phyloP scores from a whole-genome alignment of 2,329 filamentous ascomycete species.

The Fusarium neocosmosporiellum region DNA sequence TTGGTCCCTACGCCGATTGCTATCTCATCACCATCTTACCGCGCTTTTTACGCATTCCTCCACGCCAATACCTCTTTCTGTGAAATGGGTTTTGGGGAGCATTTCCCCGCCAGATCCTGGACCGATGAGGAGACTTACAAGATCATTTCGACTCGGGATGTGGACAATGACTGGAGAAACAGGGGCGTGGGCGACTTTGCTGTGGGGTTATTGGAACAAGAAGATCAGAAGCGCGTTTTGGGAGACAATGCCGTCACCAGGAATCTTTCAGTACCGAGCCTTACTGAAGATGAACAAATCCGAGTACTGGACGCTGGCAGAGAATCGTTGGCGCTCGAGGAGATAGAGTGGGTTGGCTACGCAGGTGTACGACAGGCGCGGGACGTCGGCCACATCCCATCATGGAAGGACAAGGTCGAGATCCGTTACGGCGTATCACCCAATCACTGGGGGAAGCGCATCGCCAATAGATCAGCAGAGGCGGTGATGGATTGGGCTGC shows the following conservation, averaged over 20 bases:
- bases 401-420: constrained; percentile 35
- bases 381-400: constrained; percentile 2
- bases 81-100: not conserved
- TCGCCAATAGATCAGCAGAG: constrained; percentile 23
- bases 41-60: not conserved
- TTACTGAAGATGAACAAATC: not conserved
- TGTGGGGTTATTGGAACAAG: constrained; percentile 9
- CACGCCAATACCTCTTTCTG: not conserved
- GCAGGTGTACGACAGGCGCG: constrained; percentile 23
- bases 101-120: not conserved
- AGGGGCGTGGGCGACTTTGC: constrained; percentile 36
- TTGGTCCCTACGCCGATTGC: constrained; percentile 30
- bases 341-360: constrained; percentile 31
- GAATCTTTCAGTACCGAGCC: not conserved
- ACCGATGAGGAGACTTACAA: constrained; percentile 14
- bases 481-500: constrained; percentile 31
- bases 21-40: constrained; percentile 10
- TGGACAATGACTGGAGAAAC: constrained; percentile 13
- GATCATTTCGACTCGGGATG: constrained; percentile 13
- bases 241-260: not conserved
- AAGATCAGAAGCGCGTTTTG: not conserved
- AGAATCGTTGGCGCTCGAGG: not conserved
- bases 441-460: constrained; percentile 21
- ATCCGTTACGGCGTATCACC: constrained; percentile 30
- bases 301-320: not conserved